Evolutionary conservation across 176 grass and related monocot genomes (phyloP), one percentile per base, ranked within the genome.

Genomic region (Rhynchospora pubera): DNA sequence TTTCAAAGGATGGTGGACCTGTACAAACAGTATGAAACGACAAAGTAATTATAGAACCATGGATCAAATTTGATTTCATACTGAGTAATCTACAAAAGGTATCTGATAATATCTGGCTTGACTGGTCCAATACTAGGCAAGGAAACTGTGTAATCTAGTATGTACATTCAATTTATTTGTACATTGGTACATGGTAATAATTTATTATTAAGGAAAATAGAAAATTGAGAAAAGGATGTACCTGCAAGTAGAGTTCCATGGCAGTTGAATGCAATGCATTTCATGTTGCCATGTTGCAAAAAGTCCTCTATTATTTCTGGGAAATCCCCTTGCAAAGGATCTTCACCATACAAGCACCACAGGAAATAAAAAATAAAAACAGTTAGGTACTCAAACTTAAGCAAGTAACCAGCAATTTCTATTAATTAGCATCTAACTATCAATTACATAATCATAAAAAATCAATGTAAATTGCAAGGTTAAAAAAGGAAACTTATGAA

Each of bases 261-360:
- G 56, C 92, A 89, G 84, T 99, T 95, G 82, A 99, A 99, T 8
- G 97, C 79, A n/a, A 99, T 90, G 57, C 97, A 99, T 91, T 99
- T 99, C 97, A 99, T 99, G 90, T 77, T 99, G 75, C 93, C 97
- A 90, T 96, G 88, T 79, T 96, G 89, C 92, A 99, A 85, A 85
- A 77, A 99, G 88, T 99, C 97, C 84, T 99, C 97, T 18, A 99
- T 99, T n/a, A 92, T 80, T 85, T 99, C 97, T 2, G 96, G 97
- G 65, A 99, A 99, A 85, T 96, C 97, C 86, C 93, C 93, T 84
- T 99, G 97, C 88, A 93, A 84, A 2, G 93, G 97, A 89, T 99
- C 93, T 99, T 86, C 80, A 87, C 80, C 68, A 85, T 82, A n/a
- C 79, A 18, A 79, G 14, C 77, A 80, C 7, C 77, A 72, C 10